Evolutionary conservation across 495 filamentous ascomycete genomes (phyloP), one percentile per base, ranked within the genome.

Genomic region (Hypoxylon intermedium): DNA sequence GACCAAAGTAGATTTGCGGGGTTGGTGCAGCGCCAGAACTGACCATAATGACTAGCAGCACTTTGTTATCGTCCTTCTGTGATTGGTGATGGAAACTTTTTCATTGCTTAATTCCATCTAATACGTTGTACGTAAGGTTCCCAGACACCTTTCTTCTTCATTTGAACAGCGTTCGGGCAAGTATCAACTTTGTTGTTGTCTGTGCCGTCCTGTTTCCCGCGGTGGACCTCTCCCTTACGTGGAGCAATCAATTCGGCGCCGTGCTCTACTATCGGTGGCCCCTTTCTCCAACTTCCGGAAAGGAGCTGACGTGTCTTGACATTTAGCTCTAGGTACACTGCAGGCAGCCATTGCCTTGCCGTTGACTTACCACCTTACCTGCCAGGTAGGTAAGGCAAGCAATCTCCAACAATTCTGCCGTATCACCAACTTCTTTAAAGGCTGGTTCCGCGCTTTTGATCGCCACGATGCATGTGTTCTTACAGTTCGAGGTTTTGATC

Each of bases 121-220:
- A 51, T 65, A 65, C 62, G 18, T 33, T 55, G 62, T 65, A 65
- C 62, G 62, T 65, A 65, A 65, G 15, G 38, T 23, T 53, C 58
- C 53, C n/a, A n/a, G n/a, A n/a, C n/a, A n/a, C n/a, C n/a, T n/a
- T n/a, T n/a, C n/a, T n/a, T n/a, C n/a, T n/a, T n/a, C n/a, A n/a
- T n/a, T n/a, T n/a, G n/a, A n/a, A n/a, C n/a, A n/a, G n/a, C n/a
- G n/a, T n/a, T n/a, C n/a, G n/a, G n/a, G n/a, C n/a, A n/a, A n/a
- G n/a, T n/a, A n/a, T n/a, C n/a, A n/a, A n/a, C n/a, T n/a, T n/a
- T n/a, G n/a, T n/a, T n/a, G n/a, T n/a, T n/a, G n/a, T n/a, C 37
- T 20, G 9, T 43, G 30, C 3, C 31, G 11, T 15, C 34, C n/a
- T 38, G 5, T 38, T 44, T 50, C 13, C 9, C 33, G 37, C 33